These are phyloP conservation scores for Pleurotus giganteus DNA, from an alignment of 768 basidiomycete genomes.

Conservation along the genomic window DNA sequence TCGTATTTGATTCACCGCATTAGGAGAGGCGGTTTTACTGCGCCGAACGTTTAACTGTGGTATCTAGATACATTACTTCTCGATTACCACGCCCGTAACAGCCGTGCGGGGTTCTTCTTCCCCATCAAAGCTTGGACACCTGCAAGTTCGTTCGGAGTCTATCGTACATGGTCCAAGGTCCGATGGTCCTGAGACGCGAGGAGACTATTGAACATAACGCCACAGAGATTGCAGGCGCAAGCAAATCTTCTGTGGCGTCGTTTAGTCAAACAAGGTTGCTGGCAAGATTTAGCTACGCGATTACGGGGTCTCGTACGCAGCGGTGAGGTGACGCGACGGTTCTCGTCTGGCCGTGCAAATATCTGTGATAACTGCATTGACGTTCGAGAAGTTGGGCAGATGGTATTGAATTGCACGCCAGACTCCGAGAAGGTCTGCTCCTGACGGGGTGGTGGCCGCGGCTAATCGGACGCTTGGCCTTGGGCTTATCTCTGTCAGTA, in stretches of 20 bases:
- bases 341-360: background rate
- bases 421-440: conserved; percentile 7
- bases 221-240: conserved; percentile 2
- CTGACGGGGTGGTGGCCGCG: background rate
- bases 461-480: conserved; percentile 5
- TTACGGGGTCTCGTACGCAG: no score
- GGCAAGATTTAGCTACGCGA: no score
- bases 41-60: background rate
- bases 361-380: background rate
- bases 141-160: background rate
- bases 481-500: conserved; percentile 1
- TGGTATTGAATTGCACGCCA: background rate
- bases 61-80: conserved; percentile 5
- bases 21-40: background rate
- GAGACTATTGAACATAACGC: conserved; percentile 3
- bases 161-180: background rate
- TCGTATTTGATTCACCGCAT: background rate
- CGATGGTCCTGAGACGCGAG: background rate
- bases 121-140: conserved; percentile 3
- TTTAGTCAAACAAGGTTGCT: conserved; percentile 1
- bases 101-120: conserved; percentile 4
- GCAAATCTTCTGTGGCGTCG: conserved; percentile 8
- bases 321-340: no score
- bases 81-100: conserved; percentile 2
- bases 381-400: background rate